These are phyloP conservation scores for Vachellia pachyceras DNA, from an alignment of 306 rosid genomes.

Conservation along the genomic window DNA sequence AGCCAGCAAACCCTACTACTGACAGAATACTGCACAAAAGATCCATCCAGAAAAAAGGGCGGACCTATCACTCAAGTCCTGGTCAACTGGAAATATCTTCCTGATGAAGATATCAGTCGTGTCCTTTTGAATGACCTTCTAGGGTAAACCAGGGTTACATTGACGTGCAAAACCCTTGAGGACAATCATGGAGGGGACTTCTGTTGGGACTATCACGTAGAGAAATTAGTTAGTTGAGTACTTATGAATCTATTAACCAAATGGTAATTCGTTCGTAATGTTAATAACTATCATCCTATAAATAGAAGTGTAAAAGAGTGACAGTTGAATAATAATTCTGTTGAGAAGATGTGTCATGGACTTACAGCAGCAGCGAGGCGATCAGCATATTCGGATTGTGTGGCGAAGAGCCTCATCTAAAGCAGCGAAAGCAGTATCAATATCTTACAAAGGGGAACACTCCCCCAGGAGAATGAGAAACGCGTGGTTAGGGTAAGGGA, in stretches of 20 bases:
- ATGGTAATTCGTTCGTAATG: neutral
- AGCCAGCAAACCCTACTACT: neutral
- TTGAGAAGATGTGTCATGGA: conserved; percentile 23
- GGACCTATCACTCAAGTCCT: neutral
- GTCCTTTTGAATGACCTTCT: neutral
- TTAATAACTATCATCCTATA: neutral
- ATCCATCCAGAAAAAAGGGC: neutral
- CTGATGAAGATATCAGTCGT: neutral
- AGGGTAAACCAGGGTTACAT: neutral
- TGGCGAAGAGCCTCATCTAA: conserved; percentile 83
- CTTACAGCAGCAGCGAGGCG: conserved; percentile 91
- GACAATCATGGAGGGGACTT: neutral
- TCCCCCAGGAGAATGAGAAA: conserved; percentile 17
- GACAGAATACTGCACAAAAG: neutral
- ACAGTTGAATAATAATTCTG: neutral
- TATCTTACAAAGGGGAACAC: neutral
- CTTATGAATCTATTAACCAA: neutral
- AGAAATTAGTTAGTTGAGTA: neutral
- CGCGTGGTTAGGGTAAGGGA: conserved; percentile 19
- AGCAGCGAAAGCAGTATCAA: conserved; percentile 8
- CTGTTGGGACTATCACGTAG: neutral
- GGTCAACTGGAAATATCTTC: neutral
- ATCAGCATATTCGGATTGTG: conserved; percentile 90
- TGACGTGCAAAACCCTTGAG: neutral
- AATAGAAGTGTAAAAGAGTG: neutral